phyloP scores from a whole-genome alignment of 148 eudicot genomes.

The Vaccinium myrtillus region DNA sequence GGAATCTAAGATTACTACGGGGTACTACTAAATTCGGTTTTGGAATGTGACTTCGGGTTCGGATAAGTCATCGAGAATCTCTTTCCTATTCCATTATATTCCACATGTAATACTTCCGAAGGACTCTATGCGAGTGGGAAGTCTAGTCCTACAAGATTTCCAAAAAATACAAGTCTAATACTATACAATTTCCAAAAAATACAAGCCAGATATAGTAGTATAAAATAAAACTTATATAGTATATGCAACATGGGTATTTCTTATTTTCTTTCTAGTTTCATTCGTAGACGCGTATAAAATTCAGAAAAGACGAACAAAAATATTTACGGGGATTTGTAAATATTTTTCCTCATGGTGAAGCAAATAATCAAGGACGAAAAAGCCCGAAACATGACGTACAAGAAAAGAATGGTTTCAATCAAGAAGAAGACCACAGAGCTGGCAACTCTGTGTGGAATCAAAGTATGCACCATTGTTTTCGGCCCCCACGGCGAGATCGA shows the following conservation, averaged over 20 bases:
- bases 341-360: not conserved
- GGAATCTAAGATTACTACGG: too few relatives aligned
- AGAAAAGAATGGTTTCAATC: constrained; percentile 12
- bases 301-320: too few relatives aligned
- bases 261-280: not conserved
- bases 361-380: not conserved
- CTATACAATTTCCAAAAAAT: not conserved
- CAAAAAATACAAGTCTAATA: not conserved
- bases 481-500: constrained; percentile 9
- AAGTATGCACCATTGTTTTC: constrained; percentile 3
- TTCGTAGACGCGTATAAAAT: not conserved
- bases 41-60: too few relatives aligned
- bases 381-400: not conserved
- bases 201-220: not conserved
- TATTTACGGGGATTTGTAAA: not conserved
- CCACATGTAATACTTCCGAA: not conserved
- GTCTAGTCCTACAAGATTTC: not conserved
- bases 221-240: not conserved
- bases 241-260: not conserved
- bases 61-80: not conserved
- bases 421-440: constrained; percentile 22
- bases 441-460: constrained; percentile 15
- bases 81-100: not conserved
- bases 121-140: not conserved
- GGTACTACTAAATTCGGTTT: too few relatives aligned